Conservation (phyloP, 139 green algal species). For the Closterium sp. region DNA sequence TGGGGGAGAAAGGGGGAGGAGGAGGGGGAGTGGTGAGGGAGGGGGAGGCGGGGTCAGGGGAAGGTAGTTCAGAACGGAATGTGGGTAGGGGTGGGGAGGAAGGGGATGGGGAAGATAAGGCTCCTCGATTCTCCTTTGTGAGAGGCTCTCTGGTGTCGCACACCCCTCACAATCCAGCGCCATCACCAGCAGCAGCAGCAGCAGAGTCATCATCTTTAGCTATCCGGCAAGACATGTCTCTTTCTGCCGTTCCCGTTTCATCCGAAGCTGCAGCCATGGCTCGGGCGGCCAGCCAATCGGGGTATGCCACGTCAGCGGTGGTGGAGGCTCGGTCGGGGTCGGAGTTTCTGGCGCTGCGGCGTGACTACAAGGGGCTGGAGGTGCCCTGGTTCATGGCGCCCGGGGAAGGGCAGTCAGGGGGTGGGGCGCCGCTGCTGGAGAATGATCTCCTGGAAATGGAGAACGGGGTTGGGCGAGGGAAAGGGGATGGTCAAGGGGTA, state of each 20-base stretch:
- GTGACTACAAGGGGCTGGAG: background rate
- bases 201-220: background rate
- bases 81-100: no score
- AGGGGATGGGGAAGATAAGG: background rate
- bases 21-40: background rate
- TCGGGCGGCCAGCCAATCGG: background rate
- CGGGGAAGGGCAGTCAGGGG: no score
- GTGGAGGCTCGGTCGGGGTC: background rate
- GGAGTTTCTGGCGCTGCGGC: background rate
- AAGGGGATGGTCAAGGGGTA: background rate
- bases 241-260: background rate
- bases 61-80: no score
- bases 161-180: background rate
- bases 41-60: no score
- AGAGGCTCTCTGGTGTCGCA: background rate
- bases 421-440: no score
- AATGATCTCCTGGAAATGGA: no score
- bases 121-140: background rate
- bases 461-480: background rate
- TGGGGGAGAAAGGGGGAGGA: background rate
- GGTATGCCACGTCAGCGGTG: background rate
- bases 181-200: background rate
- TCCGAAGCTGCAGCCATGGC: background rate
- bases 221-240: background rate
- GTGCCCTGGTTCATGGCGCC: background rate